Conservation (phyloP, 202 grass and related monocot species). For the Tripidium arundinaceum region DNA sequence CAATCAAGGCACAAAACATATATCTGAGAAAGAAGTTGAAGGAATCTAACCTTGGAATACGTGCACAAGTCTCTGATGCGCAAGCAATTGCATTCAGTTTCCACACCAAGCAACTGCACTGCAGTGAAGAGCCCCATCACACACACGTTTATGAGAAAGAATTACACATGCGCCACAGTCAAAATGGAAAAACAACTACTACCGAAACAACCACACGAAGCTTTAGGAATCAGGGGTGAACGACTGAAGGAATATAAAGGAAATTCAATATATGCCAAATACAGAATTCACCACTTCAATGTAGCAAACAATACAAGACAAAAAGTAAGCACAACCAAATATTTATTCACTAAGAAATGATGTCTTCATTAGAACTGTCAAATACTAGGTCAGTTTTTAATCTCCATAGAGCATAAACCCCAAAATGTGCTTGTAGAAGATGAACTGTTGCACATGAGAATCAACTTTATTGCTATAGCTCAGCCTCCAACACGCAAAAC, state of each 20-base stretch:
- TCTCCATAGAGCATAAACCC: background rate
- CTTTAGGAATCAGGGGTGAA: background rate
- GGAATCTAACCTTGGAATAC: conserved; percentile 73
- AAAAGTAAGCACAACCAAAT: background rate
- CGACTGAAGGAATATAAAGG: background rate
- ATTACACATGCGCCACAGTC: background rate
- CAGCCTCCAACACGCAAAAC: background rate
- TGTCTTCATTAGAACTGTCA: background rate
- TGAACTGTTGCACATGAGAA: background rate
- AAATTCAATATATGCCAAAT: background rate
- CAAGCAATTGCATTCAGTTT: conserved; percentile 86
- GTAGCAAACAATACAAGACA: background rate
- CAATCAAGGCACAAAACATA: conserved; percentile 4
- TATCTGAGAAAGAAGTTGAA: conserved; percentile 18
- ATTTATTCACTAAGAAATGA: conserved; percentile 1
- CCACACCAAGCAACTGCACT: conserved; percentile 92
- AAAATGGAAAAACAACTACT: background rate
- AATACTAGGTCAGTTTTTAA: background rate
- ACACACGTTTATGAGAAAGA: background rate
- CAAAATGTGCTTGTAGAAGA: background rate
- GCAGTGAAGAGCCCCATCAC: conserved; percentile 33
- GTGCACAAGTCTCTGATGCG: conserved; percentile 86
- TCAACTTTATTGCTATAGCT: background rate
- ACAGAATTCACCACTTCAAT: background rate
- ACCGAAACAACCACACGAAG: background rate